Evolutionary conservation across 371 early-diverging fungal species (phyloP), one percentile per base, ranked within the genome.

Genomic region (Mucor irregularis): DNA sequence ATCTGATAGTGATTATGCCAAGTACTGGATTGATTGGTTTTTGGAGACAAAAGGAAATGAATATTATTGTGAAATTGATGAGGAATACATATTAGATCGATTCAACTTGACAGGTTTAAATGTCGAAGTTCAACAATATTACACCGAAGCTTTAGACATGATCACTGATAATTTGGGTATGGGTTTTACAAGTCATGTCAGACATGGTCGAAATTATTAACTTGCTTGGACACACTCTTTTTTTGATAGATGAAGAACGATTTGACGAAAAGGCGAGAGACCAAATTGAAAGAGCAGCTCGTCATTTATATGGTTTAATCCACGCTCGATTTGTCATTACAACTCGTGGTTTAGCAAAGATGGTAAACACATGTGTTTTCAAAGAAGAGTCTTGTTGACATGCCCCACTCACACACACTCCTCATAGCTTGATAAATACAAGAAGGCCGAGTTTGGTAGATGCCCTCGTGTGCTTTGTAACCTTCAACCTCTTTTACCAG

Each of bases 91-190:
- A 48, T 73, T 92, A 62, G 98, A 98, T 76, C 82, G 95, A 42
- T 98, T 98, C 83, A 98, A 98, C 64, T 79, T 98, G 65, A 94
- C 95, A 14, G 96, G 96, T n/a, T 80, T 98, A 30, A 83, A 79
- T 60, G 66, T 79, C 13, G 86, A 90, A 55, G 93, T 98, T 9
- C 83, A 74, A 39, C 83, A 90, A 58, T 92, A 89, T 68, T 85
- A 86, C 73, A 70, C 77, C 2, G 82, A 92, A 66, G 96, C 96
- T 21, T 76, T 97, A 49, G 96, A 95, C 60, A 82, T 94, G 76
- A 97, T 99, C 61, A 87, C 93, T 9, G 97, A 96, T 74, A 83
- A 83, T 33, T 63, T 84, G 30, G 87, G 86, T 81, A 76, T n/a
- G n/a, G n/a, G n/a, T n/a, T n/a, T n/a, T n/a, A n/a, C n/a, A n/a